A percentile compares a stretch with the other conserved stretches of the same genome.
These are phyloP conservation scores for Phylloboletellus chloephorus DNA, from an alignment of 1,284 basidiomycete species.

Conservation along the genomic window DNA sequence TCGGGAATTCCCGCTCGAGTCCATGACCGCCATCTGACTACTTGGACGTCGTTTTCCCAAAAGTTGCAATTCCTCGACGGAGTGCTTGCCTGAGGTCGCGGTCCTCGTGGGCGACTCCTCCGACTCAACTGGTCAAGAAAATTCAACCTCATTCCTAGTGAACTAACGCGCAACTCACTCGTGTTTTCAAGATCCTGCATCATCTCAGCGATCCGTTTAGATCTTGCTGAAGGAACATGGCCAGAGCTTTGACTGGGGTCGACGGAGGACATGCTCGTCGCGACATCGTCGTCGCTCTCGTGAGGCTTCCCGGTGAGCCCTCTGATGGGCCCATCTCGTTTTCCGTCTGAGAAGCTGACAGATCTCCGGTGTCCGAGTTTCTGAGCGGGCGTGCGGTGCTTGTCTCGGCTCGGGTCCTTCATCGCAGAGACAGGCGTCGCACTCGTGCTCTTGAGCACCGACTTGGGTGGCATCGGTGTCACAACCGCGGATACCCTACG, in stretches of 20 bases:
- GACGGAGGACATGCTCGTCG: slow-evolving; percentile 27
- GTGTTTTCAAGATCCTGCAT: slow-evolving; percentile 65
- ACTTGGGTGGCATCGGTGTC: slow-evolving; percentile 49
- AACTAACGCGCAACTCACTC: slow-evolving; percentile 39
- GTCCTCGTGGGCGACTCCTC: slow-evolving; percentile 64
- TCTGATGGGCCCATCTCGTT: slow-evolving; percentile 75
- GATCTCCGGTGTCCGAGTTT: slow-evolving; percentile 58
- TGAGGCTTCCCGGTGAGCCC: slow-evolving; percentile 47
- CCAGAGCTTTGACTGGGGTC: slow-evolving; percentile 22
- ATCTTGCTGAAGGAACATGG: slow-evolving; percentile 59
- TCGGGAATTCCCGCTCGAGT: slow-evolving; percentile 32
- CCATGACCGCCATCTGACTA: slow-evolving; percentile 25
- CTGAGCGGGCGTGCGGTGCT: slow-evolving; percentile 48
- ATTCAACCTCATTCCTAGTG: slow-evolving; percentile 7
- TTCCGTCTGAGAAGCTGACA: slow-evolving; percentile 93
- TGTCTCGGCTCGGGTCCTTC: slow-evolving; percentile 42
- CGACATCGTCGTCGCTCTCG: slow-evolving; percentile 35
- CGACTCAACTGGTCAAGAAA: slow-evolving; percentile 30
- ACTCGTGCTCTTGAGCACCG: slow-evolving; percentile 39
- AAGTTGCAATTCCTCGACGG: slow-evolving; percentile 43
- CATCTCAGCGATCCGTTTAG: slow-evolving; percentile 75
- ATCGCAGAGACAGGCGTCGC: slow-evolving; percentile 28
- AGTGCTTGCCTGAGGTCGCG: slow-evolving; percentile 39
- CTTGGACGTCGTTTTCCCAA: slow-evolving; percentile 39
- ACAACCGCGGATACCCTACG: slow-evolving; percentile 51